These are phyloP conservation scores for Camellia granthamiana DNA, from an alignment of 148 eudicot genomes.

Conservation along the genomic window DNA sequence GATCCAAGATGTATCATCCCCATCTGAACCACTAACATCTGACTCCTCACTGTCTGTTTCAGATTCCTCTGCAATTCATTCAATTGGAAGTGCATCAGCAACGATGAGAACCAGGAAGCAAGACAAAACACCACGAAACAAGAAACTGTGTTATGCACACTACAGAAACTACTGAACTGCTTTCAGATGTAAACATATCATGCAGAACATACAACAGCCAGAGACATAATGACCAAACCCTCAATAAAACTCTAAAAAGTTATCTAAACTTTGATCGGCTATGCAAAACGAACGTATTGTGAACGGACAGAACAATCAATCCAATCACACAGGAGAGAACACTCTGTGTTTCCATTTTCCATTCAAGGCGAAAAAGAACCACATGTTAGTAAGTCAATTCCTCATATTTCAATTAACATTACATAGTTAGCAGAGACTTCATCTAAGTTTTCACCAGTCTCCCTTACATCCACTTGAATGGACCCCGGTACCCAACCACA, in stretches of 20 bases:
- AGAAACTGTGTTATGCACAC: neutral
- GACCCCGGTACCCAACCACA: too few species aligned
- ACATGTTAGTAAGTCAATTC: neutral
- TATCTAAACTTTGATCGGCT: neutral
- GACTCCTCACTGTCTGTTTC: slow-evolving; percentile 42
- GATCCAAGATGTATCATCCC: slow-evolving; percentile 37
- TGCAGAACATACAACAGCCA: neutral
- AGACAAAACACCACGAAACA: neutral
- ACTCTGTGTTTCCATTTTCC: neutral
- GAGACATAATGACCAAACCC: neutral
- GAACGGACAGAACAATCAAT: too few species aligned
- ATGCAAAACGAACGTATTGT: neutral
- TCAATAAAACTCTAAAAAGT: neutral
- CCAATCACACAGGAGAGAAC: too few species aligned
- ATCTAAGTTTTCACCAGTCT: neutral
- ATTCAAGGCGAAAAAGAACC: neutral
- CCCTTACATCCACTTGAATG: too few species aligned
- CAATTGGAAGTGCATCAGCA: neutral
- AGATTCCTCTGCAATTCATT: slow-evolving; percentile 27
- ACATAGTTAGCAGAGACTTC: neutral
- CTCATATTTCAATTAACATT: neutral
- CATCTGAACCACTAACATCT: slow-evolving; percentile 37
- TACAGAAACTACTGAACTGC: neutral
- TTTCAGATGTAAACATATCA: neutral
- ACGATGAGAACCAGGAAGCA: neutral